Conservation (phyloP, 768 basidiomycete genomes). For the Naematelia aurantialba region DNA sequence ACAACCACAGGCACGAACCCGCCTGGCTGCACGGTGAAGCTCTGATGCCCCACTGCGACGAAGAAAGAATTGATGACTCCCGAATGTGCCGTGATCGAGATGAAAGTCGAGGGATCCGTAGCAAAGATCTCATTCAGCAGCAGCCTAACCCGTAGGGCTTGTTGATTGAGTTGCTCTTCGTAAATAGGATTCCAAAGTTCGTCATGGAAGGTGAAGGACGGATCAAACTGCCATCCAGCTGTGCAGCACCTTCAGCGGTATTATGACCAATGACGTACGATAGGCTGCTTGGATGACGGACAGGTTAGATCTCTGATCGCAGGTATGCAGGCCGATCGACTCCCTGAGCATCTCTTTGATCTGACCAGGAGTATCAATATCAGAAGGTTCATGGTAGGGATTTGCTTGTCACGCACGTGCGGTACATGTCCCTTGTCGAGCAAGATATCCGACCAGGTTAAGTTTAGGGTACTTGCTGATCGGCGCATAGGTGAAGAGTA, state of each 20-base stretch:
- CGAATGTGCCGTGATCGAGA: constrained; percentile 42
- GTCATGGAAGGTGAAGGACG: constrained; percentile 34
- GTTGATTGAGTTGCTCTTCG: constrained; percentile 22
- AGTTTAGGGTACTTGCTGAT: constrained; percentile 26
- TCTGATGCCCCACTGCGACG: constrained; percentile 25
- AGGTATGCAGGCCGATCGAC: constrained; percentile 33
- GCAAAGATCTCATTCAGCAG: constrained; percentile 34
- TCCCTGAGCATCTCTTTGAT: constrained; percentile 31
- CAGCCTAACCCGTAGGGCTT: constrained; percentile 24
- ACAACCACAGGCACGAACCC: constrained; percentile 41
- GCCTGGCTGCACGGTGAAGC: constrained; percentile 25
- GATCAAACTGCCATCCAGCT: constrained; percentile 32
- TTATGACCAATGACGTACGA: constrained; percentile 8
- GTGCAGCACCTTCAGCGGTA: not conserved
- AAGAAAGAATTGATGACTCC: constrained; percentile 35
- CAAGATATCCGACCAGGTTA: constrained; percentile 29
- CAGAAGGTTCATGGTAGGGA: constrained; percentile 17
- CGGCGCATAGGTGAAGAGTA: constrained; percentile 40
- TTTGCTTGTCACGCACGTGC: constrained; percentile 12
- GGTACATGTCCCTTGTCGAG: constrained; percentile 2
- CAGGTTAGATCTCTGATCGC: constrained; percentile 35
- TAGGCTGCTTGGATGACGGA: constrained; percentile 16
- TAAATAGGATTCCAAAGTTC: constrained; percentile 25
- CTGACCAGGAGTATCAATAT: no score
- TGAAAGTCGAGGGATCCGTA: constrained; percentile 19